A percentile compares a stretch with the other conserved stretches of the same genome.
Conservation (phyloP, 2,329 filamentous ascomycete genomes). For the Davidsoniella virescens region DNA sequence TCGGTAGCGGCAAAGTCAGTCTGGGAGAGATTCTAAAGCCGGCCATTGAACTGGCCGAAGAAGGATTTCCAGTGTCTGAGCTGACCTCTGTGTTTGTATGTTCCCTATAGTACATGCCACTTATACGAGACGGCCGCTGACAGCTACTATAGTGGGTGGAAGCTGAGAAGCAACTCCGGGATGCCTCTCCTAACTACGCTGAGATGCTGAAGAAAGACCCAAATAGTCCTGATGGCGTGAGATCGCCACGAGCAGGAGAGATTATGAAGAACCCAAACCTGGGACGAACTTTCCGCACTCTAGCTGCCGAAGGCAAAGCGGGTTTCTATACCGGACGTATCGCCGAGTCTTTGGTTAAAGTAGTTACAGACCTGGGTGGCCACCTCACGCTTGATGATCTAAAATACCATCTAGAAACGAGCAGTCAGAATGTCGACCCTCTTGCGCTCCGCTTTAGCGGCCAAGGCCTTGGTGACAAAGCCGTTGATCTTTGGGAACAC, state of each 20-base stretch:
- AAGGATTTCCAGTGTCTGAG: conserved; percentile 81
- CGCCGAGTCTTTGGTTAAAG: conserved; percentile 65
- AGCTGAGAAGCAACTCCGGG: conserved; percentile 45
- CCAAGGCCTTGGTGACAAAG: conserved; percentile 48
- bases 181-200: conserved; percentile 67
- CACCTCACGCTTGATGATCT: conserved; percentile 67
- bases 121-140: neutral
- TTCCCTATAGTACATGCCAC: conserved; percentile 14
- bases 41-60: conserved; percentile 71
- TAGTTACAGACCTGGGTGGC: conserved; percentile 60
- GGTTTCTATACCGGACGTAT: conserved; percentile 83
- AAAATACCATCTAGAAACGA: conserved; percentile 47
- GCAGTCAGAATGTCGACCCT: conserved; percentile 67
- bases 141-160: conserved; percentile 47
- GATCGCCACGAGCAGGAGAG: conserved; percentile 66
- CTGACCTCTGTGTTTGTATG: conserved; percentile 52
- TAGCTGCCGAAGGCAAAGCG: conserved; percentile 68
- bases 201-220: conserved; percentile 78
- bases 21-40: conserved; percentile 65
- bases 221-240: conserved; percentile 47
- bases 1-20: conserved; percentile 72
- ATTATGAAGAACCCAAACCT: conserved; percentile 75
- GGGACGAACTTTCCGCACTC: conserved; percentile 61
- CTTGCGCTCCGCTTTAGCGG: conserved; percentile 68
- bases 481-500: conserved; percentile 82